Conservation (phyloP, 2,329 filamentous ascomycete species). For the Penicillium paneum region DNA sequence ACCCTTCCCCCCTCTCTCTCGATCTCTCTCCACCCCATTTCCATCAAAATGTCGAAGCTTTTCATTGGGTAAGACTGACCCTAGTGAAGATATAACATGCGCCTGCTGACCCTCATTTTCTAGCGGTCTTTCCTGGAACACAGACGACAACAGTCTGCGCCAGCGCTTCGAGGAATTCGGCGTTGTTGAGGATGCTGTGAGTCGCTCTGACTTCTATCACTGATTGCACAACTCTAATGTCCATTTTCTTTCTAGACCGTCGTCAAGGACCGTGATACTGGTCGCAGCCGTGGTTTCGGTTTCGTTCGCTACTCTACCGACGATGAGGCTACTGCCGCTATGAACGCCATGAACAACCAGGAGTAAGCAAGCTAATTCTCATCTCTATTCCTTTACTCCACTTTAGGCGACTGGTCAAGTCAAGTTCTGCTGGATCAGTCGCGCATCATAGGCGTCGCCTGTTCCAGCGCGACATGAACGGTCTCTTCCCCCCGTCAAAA, state of each 20-base stretch:
- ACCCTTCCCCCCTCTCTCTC: background rate
- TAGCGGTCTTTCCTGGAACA: constrained; percentile 14
- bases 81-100: background rate
- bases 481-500: background rate
- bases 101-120: background rate
- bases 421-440: background rate
- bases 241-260: constrained; percentile 1
- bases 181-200: constrained; percentile 11
- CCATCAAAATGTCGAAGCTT: constrained; percentile 13
- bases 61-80: constrained; percentile 6
- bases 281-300: constrained; percentile 13
- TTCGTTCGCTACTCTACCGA: constrained; percentile 10
- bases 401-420: background rate
- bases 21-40: background rate
- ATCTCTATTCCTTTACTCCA: background rate
- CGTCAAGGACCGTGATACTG: constrained; percentile 12
- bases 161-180: constrained; percentile 11
- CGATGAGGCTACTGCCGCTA: constrained; percentile 9
- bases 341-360: constrained; percentile 9
- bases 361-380: constrained; percentile 1
- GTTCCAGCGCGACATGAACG: background rate
- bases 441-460: background rate
- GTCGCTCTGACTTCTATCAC: background rate
- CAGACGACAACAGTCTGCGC: constrained; percentile 9
- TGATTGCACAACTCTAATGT: background rate